A percentile compares a stretch with the other conserved stretches of the same genome.
phyloP scores from a whole-genome alignment of 768 basidiomycete genomes.

The Suillus ampliporus region DNA sequence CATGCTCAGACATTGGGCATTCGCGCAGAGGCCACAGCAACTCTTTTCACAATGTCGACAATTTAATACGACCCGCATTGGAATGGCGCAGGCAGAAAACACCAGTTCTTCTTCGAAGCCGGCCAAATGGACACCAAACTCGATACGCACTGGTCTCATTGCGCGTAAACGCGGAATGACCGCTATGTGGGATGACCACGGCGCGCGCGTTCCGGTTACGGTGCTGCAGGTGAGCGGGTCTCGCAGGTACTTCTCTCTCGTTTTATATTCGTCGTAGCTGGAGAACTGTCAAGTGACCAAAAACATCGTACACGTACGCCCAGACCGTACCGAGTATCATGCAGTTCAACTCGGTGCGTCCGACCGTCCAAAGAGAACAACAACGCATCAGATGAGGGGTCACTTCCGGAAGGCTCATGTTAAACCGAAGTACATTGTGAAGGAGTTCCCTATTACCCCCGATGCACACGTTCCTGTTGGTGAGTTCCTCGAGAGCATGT shows the following conservation, averaged over 20 bases:
- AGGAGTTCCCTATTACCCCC: conserved; percentile 86
- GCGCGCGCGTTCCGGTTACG: conserved; percentile 87
- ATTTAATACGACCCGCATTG: conserved; percentile 49
- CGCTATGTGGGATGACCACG: conserved; percentile 89
- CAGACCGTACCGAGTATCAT: conserved; percentile 77
- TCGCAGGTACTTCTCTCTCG: conserved; percentile 14
- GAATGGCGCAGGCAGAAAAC: conserved; percentile 33
- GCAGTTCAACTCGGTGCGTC: conserved; percentile 94
- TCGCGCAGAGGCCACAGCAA: conserved; percentile 44
- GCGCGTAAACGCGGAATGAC: conserved; percentile 98
- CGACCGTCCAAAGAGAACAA: conserved; percentile 72
- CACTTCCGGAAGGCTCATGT: conserved; percentile 89
- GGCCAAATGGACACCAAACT: conserved; percentile 82
- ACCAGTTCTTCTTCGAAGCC: conserved; percentile 28
- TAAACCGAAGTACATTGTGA: conserved; percentile 80
- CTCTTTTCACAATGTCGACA: conserved; percentile 41
- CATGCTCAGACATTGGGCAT: conserved; percentile 61
- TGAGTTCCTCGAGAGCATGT: conserved; percentile 43
- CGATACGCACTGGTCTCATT: conserved; percentile 89
- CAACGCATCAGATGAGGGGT: conserved; percentile 81
- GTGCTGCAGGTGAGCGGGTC: conserved; percentile 78
- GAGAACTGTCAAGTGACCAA: conserved; percentile 91
- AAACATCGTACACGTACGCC: conserved; percentile 68
- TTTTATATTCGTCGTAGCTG: conserved; percentile 50
- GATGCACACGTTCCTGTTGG: conserved; percentile 93